A percentile compares a stretch with the other conserved stretches of the same genome.
Evolutionary conservation across 495 filamentous ascomycete species (phyloP).

Genomic region (Podospora sp.): DNA sequence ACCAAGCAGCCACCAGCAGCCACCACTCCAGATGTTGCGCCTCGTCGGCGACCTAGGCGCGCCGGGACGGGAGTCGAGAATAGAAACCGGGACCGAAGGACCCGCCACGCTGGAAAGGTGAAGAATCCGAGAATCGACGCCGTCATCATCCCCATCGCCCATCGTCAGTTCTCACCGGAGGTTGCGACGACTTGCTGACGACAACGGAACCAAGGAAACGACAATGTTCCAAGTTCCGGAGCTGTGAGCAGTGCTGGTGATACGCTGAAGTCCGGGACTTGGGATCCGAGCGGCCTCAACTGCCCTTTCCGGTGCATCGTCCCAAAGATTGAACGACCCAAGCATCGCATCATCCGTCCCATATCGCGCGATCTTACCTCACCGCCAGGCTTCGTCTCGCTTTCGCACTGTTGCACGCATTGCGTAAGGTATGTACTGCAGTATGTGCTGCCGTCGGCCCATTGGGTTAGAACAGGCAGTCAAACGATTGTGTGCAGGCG

Average conservation of each 20-base stretch:
- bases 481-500: not conserved
- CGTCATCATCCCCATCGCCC: not conserved
- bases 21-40: not conserved
- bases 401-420: too few species aligned
- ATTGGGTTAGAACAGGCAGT: too few species aligned
- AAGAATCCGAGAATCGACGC: not conserved
- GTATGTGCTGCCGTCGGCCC: too few species aligned
- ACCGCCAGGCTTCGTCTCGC: not conserved
- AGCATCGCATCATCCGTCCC: too few species aligned
- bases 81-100: not conserved
- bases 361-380: not conserved
- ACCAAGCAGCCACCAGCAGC: constrained; percentile 10
- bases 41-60: not conserved
- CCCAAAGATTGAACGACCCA: not conserved
- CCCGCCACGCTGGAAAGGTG: not conserved
- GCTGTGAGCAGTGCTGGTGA: not conserved
- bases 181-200: not conserved
- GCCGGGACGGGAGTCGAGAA: not conserved
- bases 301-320: not conserved
- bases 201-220: not conserved
- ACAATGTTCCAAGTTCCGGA: not conserved
- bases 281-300: not conserved
- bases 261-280: not conserved
- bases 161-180: not conserved
- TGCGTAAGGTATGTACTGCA: too few species aligned